These are phyloP conservation scores for Inga leiocalycina DNA, from an alignment of 306 rosid genomes.

Conservation along the genomic window DNA sequence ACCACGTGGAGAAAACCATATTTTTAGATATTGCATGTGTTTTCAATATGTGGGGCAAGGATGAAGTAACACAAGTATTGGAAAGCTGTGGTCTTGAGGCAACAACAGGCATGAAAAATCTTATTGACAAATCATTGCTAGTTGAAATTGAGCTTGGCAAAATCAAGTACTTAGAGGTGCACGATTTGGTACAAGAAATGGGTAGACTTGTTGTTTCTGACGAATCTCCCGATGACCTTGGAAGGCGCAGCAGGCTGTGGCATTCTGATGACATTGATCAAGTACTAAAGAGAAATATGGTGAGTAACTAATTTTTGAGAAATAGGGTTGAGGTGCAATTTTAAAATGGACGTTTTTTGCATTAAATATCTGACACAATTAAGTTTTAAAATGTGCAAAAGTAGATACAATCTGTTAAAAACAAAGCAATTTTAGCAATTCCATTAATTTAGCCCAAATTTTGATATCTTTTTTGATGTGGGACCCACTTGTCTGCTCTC, in stretches of 20 bases:
- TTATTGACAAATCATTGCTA: neutral
- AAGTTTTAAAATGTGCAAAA: no score
- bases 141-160: neutral
- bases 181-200: slow-evolving; percentile 43
- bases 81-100: neutral
- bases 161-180: slow-evolving; percentile 6
- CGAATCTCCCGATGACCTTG: neutral
- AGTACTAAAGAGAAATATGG: slow-evolving; percentile 11
- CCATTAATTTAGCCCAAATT: no score
- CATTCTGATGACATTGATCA: slow-evolving; percentile 23
- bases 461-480: no score
- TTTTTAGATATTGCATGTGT: slow-evolving; percentile 12
- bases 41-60: neutral
- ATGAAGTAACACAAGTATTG: neutral
- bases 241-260: slow-evolving; percentile 39
- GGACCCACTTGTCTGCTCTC: no score
- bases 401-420: no score
- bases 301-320: neutral
- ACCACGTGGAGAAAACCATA: accelerated
- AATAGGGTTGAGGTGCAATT: no score
- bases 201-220: slow-evolving; percentile 33
- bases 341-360: no score
- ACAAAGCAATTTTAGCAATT: no score
- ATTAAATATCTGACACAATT: no score
- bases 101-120: neutral